Percentiles rank a stretch among this genome's conserved stretches.
These are phyloP conservation scores for Solanum peruvianum DNA, from an alignment of 257 asterid species.

Conservation along the genomic window DNA sequence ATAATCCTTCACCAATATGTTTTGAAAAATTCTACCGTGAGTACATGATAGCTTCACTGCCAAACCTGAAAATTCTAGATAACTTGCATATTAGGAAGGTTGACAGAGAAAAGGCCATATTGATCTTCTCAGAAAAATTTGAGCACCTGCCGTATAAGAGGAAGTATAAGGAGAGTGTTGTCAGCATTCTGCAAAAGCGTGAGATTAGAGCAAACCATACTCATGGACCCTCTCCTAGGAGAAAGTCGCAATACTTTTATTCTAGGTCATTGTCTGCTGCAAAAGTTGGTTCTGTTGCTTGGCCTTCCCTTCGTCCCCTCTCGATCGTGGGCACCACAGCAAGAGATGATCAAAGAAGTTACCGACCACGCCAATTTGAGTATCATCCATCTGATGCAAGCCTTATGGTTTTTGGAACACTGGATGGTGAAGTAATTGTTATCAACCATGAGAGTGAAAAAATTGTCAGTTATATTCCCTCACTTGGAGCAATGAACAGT, in stretches of 20 bases:
- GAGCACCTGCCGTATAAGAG: constrained; percentile 75
- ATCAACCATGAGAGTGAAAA: constrained; percentile 77
- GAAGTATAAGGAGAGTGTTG: constrained; percentile 44
- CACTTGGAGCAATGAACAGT: constrained; percentile 85
- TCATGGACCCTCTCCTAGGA: constrained; percentile 22
- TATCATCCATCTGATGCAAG: constrained; percentile 91
- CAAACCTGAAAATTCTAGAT: constrained; percentile 62
- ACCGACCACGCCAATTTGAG: constrained; percentile 91
- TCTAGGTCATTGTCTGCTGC: constrained; percentile 84
- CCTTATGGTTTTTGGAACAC: constrained; percentile 90
- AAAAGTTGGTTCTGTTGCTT: constrained; percentile 68
- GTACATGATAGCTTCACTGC: constrained; percentile 68
- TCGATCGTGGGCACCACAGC: constrained; percentile 25
- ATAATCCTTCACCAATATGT: constrained; percentile 77
- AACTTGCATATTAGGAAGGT: constrained; percentile 46
- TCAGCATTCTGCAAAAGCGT: constrained; percentile 56
- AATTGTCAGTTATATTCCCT: constrained; percentile 61
- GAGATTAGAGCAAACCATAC: constrained; percentile 51
- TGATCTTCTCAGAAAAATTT: constrained; percentile 38
- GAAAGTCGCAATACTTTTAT: constrained; percentile 42
- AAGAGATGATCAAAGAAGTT: constrained; percentile 58
- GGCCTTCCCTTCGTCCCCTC: constrained; percentile 71
- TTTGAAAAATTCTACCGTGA: constrained; percentile 79
- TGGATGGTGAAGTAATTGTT: constrained; percentile 86
- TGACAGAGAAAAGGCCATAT: constrained; percentile 57